A percentile compares a stretch with the other conserved stretches of the same genome.
These are phyloP conservation scores for Ustilago esculenta DNA, from an alignment of 1,284 basidiomycete genomes.

Conservation along the genomic window DNA sequence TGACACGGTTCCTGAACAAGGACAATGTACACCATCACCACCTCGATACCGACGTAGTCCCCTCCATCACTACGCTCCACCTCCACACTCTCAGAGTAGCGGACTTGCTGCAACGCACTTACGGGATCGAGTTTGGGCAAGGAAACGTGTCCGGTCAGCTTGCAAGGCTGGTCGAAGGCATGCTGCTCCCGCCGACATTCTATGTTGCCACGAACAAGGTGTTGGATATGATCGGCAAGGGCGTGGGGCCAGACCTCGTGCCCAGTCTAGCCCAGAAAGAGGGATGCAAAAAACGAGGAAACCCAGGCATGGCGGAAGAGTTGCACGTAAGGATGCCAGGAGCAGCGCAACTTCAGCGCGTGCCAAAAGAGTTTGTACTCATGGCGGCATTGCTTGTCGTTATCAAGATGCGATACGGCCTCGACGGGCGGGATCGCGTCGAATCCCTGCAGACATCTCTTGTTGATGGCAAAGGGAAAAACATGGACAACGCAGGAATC, in stretches of 20 bases:
- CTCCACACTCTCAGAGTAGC: constrained; percentile 75
- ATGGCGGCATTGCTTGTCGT: constrained; percentile 69
- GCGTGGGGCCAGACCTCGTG: constrained; percentile 69
- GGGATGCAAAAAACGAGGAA: not conserved
- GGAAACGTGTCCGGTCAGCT: constrained; percentile 80
- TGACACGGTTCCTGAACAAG: constrained; percentile 75
- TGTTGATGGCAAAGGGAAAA: constrained; percentile 2
- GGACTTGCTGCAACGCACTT: constrained; percentile 71
- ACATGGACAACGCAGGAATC: not conserved
- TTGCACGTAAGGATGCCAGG: constrained; percentile 9
- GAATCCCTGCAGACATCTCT: constrained; percentile 8
- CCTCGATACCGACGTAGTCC: constrained; percentile 72
- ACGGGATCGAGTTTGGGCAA: constrained; percentile 77
- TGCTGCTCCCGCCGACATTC: constrained; percentile 78
- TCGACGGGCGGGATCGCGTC: constrained; percentile 51
- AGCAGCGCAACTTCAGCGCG: constrained; percentile 68
- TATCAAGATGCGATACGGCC: constrained; percentile 61
- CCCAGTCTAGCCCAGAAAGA: constrained; percentile 66
- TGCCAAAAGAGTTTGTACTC: constrained; percentile 80
- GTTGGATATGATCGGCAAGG: constrained; percentile 28
- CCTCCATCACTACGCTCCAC: constrained; percentile 74
- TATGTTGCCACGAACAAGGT: constrained; percentile 49
- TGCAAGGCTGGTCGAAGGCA: constrained; percentile 78
- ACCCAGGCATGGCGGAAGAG: too few species aligned
- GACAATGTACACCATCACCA: constrained; percentile 36